Evolutionary conservation across 1,284 basidiomycete species (phyloP).

Genomic region (Trametes pubescens): DNA sequence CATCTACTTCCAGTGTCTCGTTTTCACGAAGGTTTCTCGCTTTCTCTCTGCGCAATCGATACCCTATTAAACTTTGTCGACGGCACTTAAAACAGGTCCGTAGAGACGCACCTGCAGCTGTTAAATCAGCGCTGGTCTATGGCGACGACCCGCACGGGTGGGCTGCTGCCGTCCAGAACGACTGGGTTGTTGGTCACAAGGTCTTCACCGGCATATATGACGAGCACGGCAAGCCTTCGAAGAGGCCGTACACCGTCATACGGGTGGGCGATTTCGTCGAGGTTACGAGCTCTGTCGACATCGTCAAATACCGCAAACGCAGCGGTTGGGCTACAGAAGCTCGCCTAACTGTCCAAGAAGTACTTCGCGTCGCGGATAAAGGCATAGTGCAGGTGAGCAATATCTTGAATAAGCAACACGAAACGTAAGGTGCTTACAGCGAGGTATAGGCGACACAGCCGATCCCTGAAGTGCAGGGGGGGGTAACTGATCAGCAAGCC

Average conservation of each 20-base stretch:
- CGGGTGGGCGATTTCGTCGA: not conserved
- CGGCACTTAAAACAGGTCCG: too few relatives aligned
- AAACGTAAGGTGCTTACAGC: too few relatives aligned
- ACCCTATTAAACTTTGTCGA: too few relatives aligned
- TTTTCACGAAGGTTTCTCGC: not conserved
- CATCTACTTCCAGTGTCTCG: not conserved
- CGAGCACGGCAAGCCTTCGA: not conserved
- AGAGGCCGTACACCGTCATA: not conserved
- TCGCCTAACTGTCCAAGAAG: too few relatives aligned
- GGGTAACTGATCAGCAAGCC: too few relatives aligned
- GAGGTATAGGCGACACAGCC: too few relatives aligned
- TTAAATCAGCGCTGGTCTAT: not conserved
- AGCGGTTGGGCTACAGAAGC: not conserved
- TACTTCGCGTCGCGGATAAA: too few relatives aligned
- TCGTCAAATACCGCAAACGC: not conserved
- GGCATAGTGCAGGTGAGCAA: too few relatives aligned
- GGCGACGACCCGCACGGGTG: conserved; percentile 2
- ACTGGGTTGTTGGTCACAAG: not conserved
- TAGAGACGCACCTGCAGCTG: not conserved
- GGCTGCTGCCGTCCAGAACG: not conserved
- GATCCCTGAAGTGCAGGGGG: too few relatives aligned
- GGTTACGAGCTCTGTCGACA: not conserved
- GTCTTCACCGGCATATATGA: not conserved
- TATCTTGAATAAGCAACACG: too few relatives aligned
- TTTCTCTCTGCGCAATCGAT: too few relatives aligned